Evolutionary conservation across 2,329 filamentous ascomycete species (phyloP).

Genomic region (Huntiella savannae): DNA sequence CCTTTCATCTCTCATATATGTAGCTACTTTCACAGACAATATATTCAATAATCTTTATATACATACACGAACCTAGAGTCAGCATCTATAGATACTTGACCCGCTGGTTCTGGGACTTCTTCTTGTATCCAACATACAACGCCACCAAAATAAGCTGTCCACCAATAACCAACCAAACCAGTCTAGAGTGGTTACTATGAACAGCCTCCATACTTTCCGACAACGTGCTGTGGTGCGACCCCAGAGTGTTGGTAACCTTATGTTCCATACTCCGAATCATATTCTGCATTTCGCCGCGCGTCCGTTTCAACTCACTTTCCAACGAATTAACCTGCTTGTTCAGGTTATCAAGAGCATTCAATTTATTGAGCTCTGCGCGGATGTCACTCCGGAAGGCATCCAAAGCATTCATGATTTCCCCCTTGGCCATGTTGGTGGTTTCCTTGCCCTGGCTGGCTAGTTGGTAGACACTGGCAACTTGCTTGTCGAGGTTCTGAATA

Average conservation of each 20-base stretch:
- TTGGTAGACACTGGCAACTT: constrained; percentile 42
- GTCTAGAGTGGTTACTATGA: constrained; percentile 29
- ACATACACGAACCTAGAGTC: neutral
- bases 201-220: constrained; percentile 28
- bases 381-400: constrained; percentile 28
- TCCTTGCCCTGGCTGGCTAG: constrained; percentile 32
- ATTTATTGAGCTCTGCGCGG: constrained; percentile 24
- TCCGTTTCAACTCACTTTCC: constrained; percentile 36
- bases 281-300: constrained; percentile 34
- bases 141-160: constrained; percentile 53
- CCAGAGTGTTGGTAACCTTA: constrained; percentile 32
- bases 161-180: constrained; percentile 53
- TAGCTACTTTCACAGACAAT: neutral
- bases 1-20: neutral
- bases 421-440: constrained; percentile 35
- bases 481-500: constrained; percentile 53
- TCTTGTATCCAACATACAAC: constrained; percentile 63
- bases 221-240: constrained; percentile 30
- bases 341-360: constrained; percentile 26
- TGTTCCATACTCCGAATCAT: constrained; percentile 32
- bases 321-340: constrained; percentile 30
- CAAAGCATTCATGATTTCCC: constrained; percentile 24
- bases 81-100: constrained; percentile 66
- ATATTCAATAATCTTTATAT: constrained; percentile 4
- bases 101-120: constrained; percentile 52